These are phyloP conservation scores for Hanseniaspora valbyensis DNA, from an alignment of 805 yeast species.

Conservation along the genomic window DNA sequence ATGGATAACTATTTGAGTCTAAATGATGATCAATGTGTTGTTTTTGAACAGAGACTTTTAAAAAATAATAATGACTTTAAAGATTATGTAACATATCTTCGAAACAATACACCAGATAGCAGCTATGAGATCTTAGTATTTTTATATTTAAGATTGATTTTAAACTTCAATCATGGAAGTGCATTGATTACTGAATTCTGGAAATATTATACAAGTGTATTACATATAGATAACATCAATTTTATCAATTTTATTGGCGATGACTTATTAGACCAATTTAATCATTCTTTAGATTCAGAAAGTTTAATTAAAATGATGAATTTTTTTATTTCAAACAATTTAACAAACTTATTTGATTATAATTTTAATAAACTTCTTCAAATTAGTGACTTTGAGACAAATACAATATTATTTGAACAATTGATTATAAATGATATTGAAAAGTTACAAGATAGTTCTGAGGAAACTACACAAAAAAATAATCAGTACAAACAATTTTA, in stretches of 20 bases:
- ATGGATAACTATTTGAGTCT: background rate
- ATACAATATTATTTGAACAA: background rate
- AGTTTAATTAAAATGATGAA: background rate
- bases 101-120: background rate
- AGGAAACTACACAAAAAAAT: background rate
- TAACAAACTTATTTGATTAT: background rate
- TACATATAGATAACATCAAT: background rate
- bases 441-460: too few species aligned
- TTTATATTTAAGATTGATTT: slow-evolving; percentile 1
- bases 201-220: background rate
- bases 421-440: background rate
- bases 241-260: background rate
- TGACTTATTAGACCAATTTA: background rate
- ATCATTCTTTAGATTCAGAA: background rate
- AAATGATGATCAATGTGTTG: background rate
- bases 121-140: background rate
- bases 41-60: slow-evolving; percentile 3
- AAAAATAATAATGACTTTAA: slow-evolving; percentile 10
- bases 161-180: background rate
- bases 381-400: background rate
- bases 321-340: background rate
- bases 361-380: background rate
- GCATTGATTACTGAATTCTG: background rate
- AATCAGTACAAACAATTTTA: background rate
- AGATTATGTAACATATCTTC: slow-evolving; percentile 1